Evolutionary conservation across 2,329 filamentous ascomycete species (phyloP), one percentile per base, ranked within the genome.

Genomic region (Polytolypa hystricis): DNA sequence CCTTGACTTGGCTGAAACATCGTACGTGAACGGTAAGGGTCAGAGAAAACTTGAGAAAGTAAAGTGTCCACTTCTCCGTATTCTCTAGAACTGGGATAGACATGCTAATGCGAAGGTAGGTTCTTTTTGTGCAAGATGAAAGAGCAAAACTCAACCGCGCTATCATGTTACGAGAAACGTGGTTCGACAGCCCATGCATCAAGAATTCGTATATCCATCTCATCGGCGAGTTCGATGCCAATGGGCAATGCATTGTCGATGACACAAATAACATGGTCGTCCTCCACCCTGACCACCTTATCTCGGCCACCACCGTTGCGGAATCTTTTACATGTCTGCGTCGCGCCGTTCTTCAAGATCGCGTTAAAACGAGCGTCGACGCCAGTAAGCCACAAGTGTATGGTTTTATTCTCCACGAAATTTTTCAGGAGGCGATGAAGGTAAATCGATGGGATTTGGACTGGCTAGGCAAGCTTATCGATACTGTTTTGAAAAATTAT

Each of bases 251-350:
- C 54, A 64, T 93, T 31, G 71, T 96, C 43, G 82, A 93, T 53
- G 85, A 96, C 55, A 69, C 73, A 2, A 71, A 80, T 33, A 84
- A 91, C 50, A 81, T 96, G 58, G 66, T 98, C 34, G 86, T 98
- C 39, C 64, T 98, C 10, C 87, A 98, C 52, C 91, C 91, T 0
- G 91, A 98, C 52, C 87, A 96, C 60, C 73, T 98, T 21, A 81
- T 98, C 36, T 96, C 91, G 2, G 82, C 91, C 2, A 96, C 91
- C 1, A 85, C 93, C 4, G 82, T 98, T 29, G 87, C 86, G n/a
- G 91, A 98, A 58, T 94, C 91, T 0, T 94, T 96, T 55, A 80
- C 79, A 16, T 98, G 91, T 54, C 79, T 83, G 55, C 81, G 91
- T 12, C 81, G 89, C 45, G 86, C 91, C 19, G 89, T 96, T 1